These are phyloP conservation scores for Chaetomium sp. DNA, from an alignment of 2,329 filamentous ascomycete genomes.

Conservation along the genomic window DNA sequence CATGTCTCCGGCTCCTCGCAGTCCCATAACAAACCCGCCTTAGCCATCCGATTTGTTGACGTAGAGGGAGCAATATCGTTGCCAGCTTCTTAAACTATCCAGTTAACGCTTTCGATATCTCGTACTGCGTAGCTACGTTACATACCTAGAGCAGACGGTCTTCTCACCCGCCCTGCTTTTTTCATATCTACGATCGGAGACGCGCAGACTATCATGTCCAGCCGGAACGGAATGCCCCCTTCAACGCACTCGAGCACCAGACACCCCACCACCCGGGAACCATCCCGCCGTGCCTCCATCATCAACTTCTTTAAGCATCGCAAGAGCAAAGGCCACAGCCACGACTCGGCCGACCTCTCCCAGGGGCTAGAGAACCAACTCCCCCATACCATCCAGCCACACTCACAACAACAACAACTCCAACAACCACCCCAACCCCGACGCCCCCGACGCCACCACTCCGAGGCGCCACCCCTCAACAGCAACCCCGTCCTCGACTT, in stretches of 20 bases:
- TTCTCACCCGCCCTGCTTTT: neutral
- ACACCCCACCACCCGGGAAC: neutral
- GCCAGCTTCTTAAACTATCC: constrained; percentile 3
- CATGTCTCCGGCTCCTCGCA: neutral
- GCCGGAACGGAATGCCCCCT: neutral
- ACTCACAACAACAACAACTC: neutral
- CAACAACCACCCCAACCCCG: neutral
- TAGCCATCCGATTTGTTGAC: neutral
- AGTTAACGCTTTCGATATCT: constrained; percentile 5
- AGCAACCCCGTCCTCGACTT: neutral
- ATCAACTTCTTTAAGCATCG: neutral
- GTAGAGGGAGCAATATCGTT: neutral
- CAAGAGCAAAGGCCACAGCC: neutral
- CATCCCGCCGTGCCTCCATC: neutral
- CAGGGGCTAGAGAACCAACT: neutral
- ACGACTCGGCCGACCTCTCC: neutral
- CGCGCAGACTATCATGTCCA: neutral
- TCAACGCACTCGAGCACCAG: neutral
- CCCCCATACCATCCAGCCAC: neutral
- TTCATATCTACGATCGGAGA: neutral
- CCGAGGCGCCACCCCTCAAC: neutral
- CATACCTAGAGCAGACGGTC: neutral
- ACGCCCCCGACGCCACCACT: neutral
- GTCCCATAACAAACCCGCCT: neutral
- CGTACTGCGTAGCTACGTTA: neutral